Conservation (phyloP, 352 stramenopile species). For the Aphanomyces euteiches region DNA sequence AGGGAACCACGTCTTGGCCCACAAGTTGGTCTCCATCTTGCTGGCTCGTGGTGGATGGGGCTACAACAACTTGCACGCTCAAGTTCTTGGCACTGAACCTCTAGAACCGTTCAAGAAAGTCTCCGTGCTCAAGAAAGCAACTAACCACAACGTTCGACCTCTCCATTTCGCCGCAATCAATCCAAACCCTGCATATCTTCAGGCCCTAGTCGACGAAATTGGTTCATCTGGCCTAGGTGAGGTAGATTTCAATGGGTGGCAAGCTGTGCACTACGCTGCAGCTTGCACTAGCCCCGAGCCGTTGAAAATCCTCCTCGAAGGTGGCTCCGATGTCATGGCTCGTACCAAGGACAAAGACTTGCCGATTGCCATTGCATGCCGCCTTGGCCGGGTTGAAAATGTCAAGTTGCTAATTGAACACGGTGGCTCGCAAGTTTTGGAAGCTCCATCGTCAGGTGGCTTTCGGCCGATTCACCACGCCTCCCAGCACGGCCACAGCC, state of each 20-base stretch:
- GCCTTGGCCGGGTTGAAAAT: conserved; percentile 48
- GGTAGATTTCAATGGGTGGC: conserved; percentile 49
- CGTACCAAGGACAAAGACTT: conserved; percentile 60
- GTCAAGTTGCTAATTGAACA: conserved; percentile 59
- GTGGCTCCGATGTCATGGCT: conserved; percentile 49
- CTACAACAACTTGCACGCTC: conserved; percentile 58
- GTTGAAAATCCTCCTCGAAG: conserved; percentile 60
- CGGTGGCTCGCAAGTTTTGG: conserved; percentile 36
- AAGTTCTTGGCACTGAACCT: conserved; percentile 46
- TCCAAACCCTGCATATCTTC: conserved; percentile 60
- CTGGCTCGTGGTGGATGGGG: conserved; percentile 52
- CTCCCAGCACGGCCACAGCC: conserved; percentile 40
- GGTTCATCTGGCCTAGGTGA: conserved; percentile 52
- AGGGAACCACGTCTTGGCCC: conserved; percentile 47
- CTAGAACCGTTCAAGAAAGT: conserved; percentile 46
- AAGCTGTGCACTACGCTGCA: conserved; percentile 67
- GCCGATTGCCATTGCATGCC: conserved; percentile 56
- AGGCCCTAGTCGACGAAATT: conserved; percentile 46
- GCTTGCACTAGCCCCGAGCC: conserved; percentile 48
- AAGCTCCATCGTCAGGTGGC: conserved; percentile 49
- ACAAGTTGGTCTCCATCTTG: conserved; percentile 55
- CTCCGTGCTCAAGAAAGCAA: conserved; percentile 65
- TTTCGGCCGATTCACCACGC: conserved; percentile 57
- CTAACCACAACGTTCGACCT: conserved; percentile 57
- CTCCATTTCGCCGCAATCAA: conserved; percentile 75